Evolutionary conservation across 129 eudicot species (phyloP).

Genomic region (Centaurea solstitialis): DNA sequence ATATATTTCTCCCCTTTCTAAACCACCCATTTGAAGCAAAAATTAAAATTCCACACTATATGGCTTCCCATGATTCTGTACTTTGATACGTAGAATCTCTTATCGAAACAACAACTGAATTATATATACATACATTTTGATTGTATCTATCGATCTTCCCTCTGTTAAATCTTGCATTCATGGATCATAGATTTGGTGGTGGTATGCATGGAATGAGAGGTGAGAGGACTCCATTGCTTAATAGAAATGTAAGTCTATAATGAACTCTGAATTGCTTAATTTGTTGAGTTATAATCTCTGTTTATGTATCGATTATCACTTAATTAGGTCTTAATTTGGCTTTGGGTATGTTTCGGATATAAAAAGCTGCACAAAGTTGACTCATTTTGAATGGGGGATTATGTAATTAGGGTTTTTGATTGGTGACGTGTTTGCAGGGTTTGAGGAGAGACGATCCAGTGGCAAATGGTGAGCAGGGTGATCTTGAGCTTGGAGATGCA

Average conservation of each 20-base stretch:
- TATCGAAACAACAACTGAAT: background rate
- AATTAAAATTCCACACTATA: background rate
- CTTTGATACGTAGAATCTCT: conserved; percentile 17
- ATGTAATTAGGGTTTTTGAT: background rate
- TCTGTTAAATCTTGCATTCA: conserved; percentile 1
- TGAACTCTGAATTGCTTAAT: background rate
- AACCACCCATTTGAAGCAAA: background rate
- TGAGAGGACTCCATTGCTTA: conserved; percentile 59
- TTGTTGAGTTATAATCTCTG: background rate
- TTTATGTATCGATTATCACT: background rate
- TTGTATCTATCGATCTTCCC: conserved; percentile 13
- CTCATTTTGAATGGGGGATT: background rate
- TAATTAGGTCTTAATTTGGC: background rate
- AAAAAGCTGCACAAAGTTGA: background rate
- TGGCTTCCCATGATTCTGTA: conserved; percentile 10
- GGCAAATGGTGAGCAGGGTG: conserved; percentile 57
- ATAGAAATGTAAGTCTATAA: conserved; percentile 42
- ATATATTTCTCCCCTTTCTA: background rate
- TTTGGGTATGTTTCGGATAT: background rate
- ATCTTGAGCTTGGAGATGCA: conserved; percentile 82
- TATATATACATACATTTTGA: background rate
- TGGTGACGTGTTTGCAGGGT: conserved; percentile 29
- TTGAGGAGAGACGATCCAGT: conserved; percentile 43
- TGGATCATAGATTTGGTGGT: conserved; percentile 37
- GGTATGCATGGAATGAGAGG: conserved; percentile 43